Base-by-base conservation (phyloP, 345 rosid species). In the Boechera retrofracta region DNA sequence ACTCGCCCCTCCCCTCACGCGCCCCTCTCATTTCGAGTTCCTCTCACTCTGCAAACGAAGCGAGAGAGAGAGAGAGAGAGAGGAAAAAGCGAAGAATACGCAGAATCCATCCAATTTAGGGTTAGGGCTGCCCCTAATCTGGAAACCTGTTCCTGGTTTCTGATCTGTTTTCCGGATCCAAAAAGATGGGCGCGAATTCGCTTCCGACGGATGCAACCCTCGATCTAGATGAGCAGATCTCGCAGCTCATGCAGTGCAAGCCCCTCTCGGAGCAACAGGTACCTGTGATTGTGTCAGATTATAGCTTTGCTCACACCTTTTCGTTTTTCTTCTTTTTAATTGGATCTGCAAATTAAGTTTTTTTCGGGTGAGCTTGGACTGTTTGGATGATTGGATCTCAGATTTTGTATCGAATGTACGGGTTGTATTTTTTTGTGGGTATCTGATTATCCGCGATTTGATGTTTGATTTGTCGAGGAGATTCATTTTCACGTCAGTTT, bases 191-290 rank as follows among this genome's bases (percentile, higher is more conserved):
- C 63, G 88, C 88, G 21, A 85, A 87, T 81, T 84, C 92, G 72
- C 58, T 80, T 76, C 81, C 96, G 60, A 75, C 88, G 8, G 90
- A 90, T 52, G 64, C 94, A 54, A 82, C 82, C 39, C 65, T 77
- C 81, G 92, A 89, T 77, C 89, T 91, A 39, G 91, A 91, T 74
- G 92, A 88, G 70, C 96, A 90, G 89, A 88, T 90, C 91, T 80
- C 89, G 54, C 93, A 90, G 88, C 96, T 90, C 69, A 90, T 86
- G 91, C 96, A 90, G 88, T 90, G 96, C 89, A 90, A 88, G 83
- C 96, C 96, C 4, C 90, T 90, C 45, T 90, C 96, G 7, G 96
- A 90, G 81, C 90, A 82, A 48, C 91, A 90, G 96, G 96, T 90
- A 11, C 56, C 13, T 52, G 15, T 10, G 56, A 70, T 64, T 71